phyloP scores from a whole-genome alignment of 495 filamentous ascomycete genomes.

The Hyphodiscus hymeniophilus region DNA sequence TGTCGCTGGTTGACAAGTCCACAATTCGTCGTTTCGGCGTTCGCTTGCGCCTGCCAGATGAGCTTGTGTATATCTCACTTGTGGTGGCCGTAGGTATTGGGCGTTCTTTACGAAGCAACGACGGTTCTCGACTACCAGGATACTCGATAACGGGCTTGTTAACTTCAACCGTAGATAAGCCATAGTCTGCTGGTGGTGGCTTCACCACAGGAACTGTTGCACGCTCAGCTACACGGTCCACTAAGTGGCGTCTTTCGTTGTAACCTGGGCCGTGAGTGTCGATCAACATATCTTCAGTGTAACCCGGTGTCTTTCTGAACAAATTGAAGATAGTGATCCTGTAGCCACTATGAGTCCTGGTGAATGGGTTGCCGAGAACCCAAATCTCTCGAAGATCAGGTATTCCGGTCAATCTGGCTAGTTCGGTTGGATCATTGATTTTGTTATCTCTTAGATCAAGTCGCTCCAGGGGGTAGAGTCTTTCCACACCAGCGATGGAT shows the following conservation, averaged over 20 bases:
- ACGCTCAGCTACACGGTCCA: conserved; percentile 72
- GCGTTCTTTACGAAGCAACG: conserved; percentile 43
- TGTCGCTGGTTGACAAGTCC: conserved; percentile 63
- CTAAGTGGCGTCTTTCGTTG: conserved; percentile 72
- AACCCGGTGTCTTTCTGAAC: conserved; percentile 87
- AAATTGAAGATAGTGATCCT: conserved; percentile 90
- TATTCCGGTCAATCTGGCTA: conserved; percentile 81
- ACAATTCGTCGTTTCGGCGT: conserved; percentile 69
- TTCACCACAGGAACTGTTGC: conserved; percentile 70
- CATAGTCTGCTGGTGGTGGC: conserved; percentile 44
- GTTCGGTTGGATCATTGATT: conserved; percentile 79
- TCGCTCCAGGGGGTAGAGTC: conserved; percentile 77
- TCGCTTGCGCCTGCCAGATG: conserved; percentile 33
- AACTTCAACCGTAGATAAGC: conserved; percentile 50
- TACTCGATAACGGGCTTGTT: conserved; percentile 54
- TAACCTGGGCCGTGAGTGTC: conserved; percentile 75
- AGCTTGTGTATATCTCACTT: conserved; percentile 44
- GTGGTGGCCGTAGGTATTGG: conserved; percentile 33
- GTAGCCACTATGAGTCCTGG: conserved; percentile 76
- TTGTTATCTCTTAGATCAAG: conserved; percentile 90
- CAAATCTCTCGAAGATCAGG: conserved; percentile 90
- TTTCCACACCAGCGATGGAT: conserved; percentile 86
- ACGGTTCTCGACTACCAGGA: conserved; percentile 28
- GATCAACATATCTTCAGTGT: conserved; percentile 82
- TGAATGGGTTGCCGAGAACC: conserved; percentile 84